These are phyloP conservation scores for Trifolium fragiferum DNA, from an alignment of 306 rosid genomes.

Conservation along the genomic window DNA sequence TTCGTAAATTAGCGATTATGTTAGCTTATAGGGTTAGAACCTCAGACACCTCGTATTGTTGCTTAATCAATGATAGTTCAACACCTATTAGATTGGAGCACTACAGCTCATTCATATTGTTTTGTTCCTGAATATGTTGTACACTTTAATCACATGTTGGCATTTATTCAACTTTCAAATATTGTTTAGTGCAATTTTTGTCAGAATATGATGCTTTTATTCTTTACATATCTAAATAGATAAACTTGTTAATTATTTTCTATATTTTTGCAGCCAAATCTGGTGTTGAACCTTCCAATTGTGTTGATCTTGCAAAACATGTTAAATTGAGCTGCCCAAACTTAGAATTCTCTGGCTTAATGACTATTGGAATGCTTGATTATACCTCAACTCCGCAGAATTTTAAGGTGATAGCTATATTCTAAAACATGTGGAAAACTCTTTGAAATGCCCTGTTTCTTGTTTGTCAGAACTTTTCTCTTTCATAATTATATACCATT, in stretches of 20 bases:
- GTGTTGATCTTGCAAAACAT: conserved; percentile 91
- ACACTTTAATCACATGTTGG: conserved; percentile 16
- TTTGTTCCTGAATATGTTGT: background rate
- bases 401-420: conserved; percentile 66
- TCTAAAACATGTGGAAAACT: conserved; percentile 26
- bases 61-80: conserved; percentile 24
- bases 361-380: conserved; percentile 95
- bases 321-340: conserved; percentile 81
- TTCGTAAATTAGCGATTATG: background rate
- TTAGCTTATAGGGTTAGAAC: background rate
- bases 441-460: conserved; percentile 26
- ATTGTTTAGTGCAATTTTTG: conserved; percentile 8
- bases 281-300: conserved; percentile 87
- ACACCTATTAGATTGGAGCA: conserved; percentile 19
- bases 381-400: conserved; percentile 91
- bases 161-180: conserved; percentile 10
- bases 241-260: conserved; percentile 22
- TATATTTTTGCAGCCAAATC: conserved; percentile 70
- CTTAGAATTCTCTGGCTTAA: conserved; percentile 82
- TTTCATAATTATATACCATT: conserved; percentile 11
- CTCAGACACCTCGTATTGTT: background rate
- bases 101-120: conserved; percentile 11
- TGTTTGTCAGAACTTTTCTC: background rate
- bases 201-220: conserved; percentile 1
- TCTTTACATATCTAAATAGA: conserved; percentile 7